Evolutionary conservation across 169 alveolate species (phyloP).

Genomic region (Cryptosporidium felis): DNA sequence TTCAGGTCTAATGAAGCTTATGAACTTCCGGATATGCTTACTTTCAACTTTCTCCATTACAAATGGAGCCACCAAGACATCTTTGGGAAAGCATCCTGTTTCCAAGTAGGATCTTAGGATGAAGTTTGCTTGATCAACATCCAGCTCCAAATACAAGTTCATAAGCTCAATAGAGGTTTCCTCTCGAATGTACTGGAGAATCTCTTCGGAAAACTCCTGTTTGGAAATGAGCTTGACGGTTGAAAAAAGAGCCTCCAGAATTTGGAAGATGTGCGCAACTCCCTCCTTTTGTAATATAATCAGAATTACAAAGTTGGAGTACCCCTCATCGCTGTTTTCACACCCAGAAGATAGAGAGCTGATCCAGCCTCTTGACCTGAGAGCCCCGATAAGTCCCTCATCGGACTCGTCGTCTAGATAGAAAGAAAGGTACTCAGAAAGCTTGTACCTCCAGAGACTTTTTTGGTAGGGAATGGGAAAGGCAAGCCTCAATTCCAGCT

Average conservation of each 20-base stretch:
- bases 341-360: constrained; percentile 7
- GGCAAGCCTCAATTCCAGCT: neutral
- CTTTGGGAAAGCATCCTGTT: constrained; percentile 42
- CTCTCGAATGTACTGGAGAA: neutral
- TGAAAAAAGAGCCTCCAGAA: constrained; percentile 43
- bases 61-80: constrained; percentile 21
- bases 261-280: neutral
- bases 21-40: neutral
- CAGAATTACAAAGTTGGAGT: constrained; percentile 23
- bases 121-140: constrained; percentile 4
- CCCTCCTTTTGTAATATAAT: constrained; percentile 17
- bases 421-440: constrained; percentile 39
- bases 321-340: constrained; percentile 8
- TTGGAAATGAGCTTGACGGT: constrained; percentile 20
- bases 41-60: constrained; percentile 23
- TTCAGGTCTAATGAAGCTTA: constrained; percentile 21
- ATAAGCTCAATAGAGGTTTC: constrained; percentile 3
- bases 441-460: constrained; percentile 33
- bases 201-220: neutral
- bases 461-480: constrained; percentile 59
- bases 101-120: constrained; percentile 1
- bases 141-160: neutral
- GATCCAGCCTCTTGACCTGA: constrained; percentile 58
- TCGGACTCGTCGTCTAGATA: constrained; percentile 48
- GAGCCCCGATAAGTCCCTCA: constrained; percentile 26